These are phyloP conservation scores for Skeletonema marinoi DNA, from an alignment of 108 stramenopile species.

Conservation along the genomic window DNA sequence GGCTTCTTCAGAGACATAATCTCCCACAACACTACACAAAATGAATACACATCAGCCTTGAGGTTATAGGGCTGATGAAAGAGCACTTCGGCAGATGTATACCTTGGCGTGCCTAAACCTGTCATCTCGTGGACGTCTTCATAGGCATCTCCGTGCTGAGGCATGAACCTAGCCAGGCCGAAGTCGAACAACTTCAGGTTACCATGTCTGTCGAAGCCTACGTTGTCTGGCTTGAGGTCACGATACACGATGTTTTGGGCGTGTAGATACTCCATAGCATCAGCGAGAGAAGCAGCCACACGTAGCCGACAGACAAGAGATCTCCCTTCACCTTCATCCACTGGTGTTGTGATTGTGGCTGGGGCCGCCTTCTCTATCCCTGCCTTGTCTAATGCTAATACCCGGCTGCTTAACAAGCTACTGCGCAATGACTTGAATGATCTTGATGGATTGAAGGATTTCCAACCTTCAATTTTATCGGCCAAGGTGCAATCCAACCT, in stretches of 20 bases:
- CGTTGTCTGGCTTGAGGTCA: conserved; percentile 50
- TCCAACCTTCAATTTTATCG: neutral
- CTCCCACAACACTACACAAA: neutral
- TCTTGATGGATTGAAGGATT: neutral
- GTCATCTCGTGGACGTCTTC: conserved; percentile 69
- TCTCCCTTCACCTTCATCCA: neutral
- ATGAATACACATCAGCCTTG: conserved; percentile 6
- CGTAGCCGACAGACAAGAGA: neutral
- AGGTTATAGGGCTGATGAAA: conserved; percentile 71
- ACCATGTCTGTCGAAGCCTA: neutral
- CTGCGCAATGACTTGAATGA: neutral
- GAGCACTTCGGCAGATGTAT: neutral
- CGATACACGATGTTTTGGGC: conserved; percentile 67
- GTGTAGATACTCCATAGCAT: conserved; percentile 81
- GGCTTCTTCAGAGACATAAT: neutral
- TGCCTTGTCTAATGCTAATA: neutral
- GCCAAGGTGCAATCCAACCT: conserved; percentile 54
- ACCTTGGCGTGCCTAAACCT: conserved; percentile 75
- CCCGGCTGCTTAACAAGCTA: neutral
- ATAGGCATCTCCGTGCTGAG: conserved; percentile 56
- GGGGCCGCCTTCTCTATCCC: neutral
- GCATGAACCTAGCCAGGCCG: neutral
- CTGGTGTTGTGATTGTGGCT: neutral
- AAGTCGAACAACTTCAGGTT: neutral
- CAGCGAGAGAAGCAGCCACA: conserved; percentile 3